Evolutionary conservation across 2,329 filamentous ascomycete species (phyloP), one percentile per base, ranked within the genome.

Genomic region (Ceratocystis smalleyi): DNA sequence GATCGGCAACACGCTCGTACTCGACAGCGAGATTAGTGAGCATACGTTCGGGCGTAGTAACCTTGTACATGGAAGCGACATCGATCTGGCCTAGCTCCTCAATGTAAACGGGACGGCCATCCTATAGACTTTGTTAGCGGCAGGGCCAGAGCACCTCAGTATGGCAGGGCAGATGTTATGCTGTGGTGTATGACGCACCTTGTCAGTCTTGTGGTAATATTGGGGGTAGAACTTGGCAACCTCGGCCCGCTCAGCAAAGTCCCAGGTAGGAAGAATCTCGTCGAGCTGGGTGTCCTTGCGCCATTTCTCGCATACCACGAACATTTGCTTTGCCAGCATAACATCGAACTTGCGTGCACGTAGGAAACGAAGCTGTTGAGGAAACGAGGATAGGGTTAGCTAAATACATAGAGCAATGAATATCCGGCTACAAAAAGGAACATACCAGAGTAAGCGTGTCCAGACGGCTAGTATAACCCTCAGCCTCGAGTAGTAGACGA

Each of bases 151-250:
- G 32, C 19, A 59, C 6, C 40, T 51, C 22, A 43, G 35, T 15
- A 61, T n/a, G 59, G 1, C 22, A 43, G 5, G 43, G 32, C 8
- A 27, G 61, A 19, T n/a, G 40, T 35, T 35, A 3, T 10, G 17
- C 49, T 59, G 8, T 7, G 17, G 49, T 59, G 8, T 7, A 43
- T 57, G 17, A 45, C 71, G 64, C 74, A 86, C 84, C 77, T 90
- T 91, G 77, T 94, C 89, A 12, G 85, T 92, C 80, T 96, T 96
- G 83, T 99, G 94, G 79, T 99, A 99, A 80, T 94, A 99, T 78
- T 99, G 94, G 59, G 90, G 90, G 78, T 99, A 99, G 81, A 88
- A 96, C 76, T 92, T 79, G 76, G 89, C 89, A 66, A 99, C 83
- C 73, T 92, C 75, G 64, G 82, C 71, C 76, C 92, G 94, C 81